These are phyloP conservation scores for Penicillium cataractarum DNA, from an alignment of 495 filamentous ascomycete species.

Conservation along the genomic window DNA sequence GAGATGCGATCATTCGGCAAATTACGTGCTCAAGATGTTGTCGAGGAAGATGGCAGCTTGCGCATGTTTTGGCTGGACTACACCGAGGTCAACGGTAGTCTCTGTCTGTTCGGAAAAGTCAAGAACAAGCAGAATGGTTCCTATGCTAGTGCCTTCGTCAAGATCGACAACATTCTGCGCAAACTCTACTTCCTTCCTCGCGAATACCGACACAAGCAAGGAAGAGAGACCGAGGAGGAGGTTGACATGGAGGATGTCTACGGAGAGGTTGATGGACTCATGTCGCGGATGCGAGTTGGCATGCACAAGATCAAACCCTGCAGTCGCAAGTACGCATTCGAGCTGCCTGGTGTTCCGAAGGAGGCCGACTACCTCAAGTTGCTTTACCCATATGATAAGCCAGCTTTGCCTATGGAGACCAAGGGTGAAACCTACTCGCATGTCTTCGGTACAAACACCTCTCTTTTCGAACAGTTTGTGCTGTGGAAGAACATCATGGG, in stretches of 20 bases:
- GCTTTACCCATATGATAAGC: slow-evolving; percentile 86
- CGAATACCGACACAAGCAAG: slow-evolving; percentile 64
- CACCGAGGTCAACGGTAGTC: slow-evolving; percentile 85
- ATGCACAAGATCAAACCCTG: slow-evolving; percentile 93
- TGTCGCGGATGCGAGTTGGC: slow-evolving; percentile 78
- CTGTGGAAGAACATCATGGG: slow-evolving; percentile 98
- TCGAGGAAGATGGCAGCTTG: slow-evolving; percentile 89
- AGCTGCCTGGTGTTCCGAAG: slow-evolving; percentile 82
- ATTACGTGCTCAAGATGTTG: slow-evolving; percentile 73
- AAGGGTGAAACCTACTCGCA: slow-evolving; percentile 91
- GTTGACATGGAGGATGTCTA: slow-evolving; percentile 90
- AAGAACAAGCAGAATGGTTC: slow-evolving; percentile 79
- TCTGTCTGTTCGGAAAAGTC: slow-evolving; percentile 96
- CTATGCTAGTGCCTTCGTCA: slow-evolving; percentile 91
- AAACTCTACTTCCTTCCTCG: slow-evolving; percentile 94
- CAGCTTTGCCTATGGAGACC: slow-evolving; percentile 67
- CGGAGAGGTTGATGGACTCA: slow-evolving; percentile 79
- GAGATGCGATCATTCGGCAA: slow-evolving; percentile 73
- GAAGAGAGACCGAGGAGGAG: slow-evolving; percentile 73
- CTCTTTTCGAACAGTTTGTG: slow-evolving; percentile 96
- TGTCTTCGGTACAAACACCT: slow-evolving; percentile 92
- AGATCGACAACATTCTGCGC: slow-evolving; percentile 90
- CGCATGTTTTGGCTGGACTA: slow-evolving; percentile 98
- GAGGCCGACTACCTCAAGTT: slow-evolving; percentile 92
- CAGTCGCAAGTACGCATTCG: slow-evolving; percentile 93